Evolutionary conservation across 169 alveolate species (phyloP), one percentile per base, ranked within the genome.

Genomic region (Cryptosporidium viatorum): DNA sequence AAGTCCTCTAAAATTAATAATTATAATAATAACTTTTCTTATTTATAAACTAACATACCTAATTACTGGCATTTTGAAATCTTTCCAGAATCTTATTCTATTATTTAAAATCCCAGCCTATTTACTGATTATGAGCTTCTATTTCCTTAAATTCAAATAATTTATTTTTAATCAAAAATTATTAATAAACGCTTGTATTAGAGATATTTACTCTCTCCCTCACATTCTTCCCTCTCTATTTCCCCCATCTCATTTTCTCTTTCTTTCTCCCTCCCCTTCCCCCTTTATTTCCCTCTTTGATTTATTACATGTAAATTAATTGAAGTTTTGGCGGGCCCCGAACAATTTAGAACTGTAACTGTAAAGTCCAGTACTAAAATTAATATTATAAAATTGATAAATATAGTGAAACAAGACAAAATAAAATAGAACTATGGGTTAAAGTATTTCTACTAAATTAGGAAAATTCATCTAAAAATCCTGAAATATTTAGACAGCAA

Each of bases 51-150:
- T 1, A n/a, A 50, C 67, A 41, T 71, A 71, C 85, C 70, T 43
- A 51, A 71, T 71, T 43, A 71, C 29, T 71, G 85, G 69, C 85
- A 71, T 71, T 45, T 71, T 50, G 5, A 67, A 33, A 8, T 21
- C 3, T 12, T n/a, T 51, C 23, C 14, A 5, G 14, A 21, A 51
- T 10, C 14, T 12, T 51, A 51, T 50, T 5, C 6, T 51, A 4
- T 51, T 14, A 6, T n/a, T 21, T 51, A 51, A 21, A 26, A 0
- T 55, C 8, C 35, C 67, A 55, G 16, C 35, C 21, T 23, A 10
- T 21, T 55, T 55, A 26, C 35, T 26, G 4, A 26, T 26, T 5
- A 16, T 55, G 3, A 0, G 37, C 23, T 55, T 12, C 35, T 21
- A 21, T 4, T 10, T 55, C 16, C 35, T n/a, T 21, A 55, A 52